Conservation (phyloP, 305 asterid species). For the Fraxinus nigra region DNA sequence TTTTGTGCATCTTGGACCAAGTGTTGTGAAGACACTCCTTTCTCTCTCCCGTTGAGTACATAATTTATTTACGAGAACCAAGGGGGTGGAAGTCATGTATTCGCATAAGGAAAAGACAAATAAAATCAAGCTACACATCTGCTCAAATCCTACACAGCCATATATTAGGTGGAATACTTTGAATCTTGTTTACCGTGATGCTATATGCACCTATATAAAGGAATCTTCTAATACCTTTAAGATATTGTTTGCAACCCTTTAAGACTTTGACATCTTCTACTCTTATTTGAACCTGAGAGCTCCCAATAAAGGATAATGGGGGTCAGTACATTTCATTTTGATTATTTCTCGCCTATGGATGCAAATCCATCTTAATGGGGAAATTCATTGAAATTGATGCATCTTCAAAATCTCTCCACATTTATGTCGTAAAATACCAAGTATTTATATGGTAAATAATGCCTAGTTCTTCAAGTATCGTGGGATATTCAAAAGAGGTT, state of each 20-base stretch:
- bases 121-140: neutral
- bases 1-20: neutral
- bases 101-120: neutral
- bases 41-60: neutral
- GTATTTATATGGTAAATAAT: neutral
- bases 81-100: neutral
- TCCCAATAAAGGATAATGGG: neutral
- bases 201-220: neutral
- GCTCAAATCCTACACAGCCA: neutral
- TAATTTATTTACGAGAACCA: neutral
- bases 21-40: neutral
- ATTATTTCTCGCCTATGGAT: neutral
- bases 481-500: neutral
- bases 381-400: neutral
- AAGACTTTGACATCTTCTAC: neutral
- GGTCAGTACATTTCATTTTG: neutral
- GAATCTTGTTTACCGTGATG: neutral
- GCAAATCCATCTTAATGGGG: neutral
- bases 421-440: neutral
- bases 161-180: neutral
- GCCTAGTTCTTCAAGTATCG: neutral
- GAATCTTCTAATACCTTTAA: neutral
- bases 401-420: neutral
- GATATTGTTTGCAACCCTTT: neutral
- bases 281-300: neutral